Evolutionary conservation across 2,329 filamentous ascomycete genomes (phyloP).

Genomic region (Ophiostoma sp.): DNA sequence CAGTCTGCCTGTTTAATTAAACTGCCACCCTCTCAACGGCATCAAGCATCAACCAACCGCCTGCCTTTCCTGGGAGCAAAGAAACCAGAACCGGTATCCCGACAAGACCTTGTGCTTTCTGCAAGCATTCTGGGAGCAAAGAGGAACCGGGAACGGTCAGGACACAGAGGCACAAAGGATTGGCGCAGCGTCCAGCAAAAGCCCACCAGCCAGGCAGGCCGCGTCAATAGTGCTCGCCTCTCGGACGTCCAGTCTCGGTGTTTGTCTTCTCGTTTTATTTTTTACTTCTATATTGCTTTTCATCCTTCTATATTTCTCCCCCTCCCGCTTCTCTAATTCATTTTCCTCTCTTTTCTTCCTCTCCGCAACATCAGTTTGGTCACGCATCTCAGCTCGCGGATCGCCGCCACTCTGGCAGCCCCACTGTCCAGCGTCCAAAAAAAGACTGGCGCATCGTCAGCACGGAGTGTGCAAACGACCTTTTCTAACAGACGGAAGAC

Average conservation of each 20-base stretch:
- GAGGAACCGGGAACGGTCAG: not conserved
- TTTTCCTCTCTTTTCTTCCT: not conserved
- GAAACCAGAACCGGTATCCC: not conserved
- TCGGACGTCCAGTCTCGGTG: constrained; percentile 3
- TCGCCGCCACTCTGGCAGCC: constrained; percentile 14
- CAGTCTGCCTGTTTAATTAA: constrained; percentile 11
- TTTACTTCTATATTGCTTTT: not conserved
- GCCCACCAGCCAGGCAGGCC: not conserved
- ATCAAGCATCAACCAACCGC: constrained; percentile 1
- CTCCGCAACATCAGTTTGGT: not conserved
- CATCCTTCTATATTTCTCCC: not conserved
- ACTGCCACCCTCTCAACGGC: constrained; percentile 1
- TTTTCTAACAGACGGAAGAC: not conserved
- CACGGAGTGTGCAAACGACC: constrained; percentile 8
- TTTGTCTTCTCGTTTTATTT: not conserved
- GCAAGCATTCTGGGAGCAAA: not conserved
- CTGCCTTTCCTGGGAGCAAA: constrained; percentile 11
- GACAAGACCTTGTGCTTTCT: not conserved
- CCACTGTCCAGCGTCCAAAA: constrained; percentile 5
- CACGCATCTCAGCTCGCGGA: constrained; percentile 6
- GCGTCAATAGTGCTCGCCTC: not conserved
- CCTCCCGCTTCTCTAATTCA: not conserved
- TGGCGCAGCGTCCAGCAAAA: not conserved
- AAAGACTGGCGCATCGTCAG: not conserved
- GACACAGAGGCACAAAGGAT: not conserved